These are phyloP conservation scores for Moesziomyces sp. DNA, from an alignment of 1,284 basidiomycete genomes.

Conservation along the genomic window DNA sequence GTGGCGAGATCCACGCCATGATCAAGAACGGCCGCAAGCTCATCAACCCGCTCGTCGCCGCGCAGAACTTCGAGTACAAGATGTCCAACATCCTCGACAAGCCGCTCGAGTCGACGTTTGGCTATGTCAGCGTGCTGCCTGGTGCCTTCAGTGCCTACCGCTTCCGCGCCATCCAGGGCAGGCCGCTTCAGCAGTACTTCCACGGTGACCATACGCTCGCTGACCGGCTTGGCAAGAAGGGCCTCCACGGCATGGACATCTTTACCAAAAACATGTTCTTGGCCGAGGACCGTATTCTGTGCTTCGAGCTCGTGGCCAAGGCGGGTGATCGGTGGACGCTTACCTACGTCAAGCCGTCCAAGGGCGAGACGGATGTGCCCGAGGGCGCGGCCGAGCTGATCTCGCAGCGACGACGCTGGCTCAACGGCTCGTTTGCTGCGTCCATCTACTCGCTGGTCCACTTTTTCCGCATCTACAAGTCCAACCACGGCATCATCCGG, in stretches of 20 bases:
- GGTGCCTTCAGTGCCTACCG: constrained; percentile 97
- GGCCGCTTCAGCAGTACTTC: constrained; percentile 96
- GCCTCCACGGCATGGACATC: constrained; percentile 96
- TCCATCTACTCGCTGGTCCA: constrained; percentile 90
- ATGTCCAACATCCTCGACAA: constrained; percentile 83
- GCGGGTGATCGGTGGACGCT: constrained; percentile 84
- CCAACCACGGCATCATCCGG: constrained; percentile 80
- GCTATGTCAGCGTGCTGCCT: constrained; percentile 88
- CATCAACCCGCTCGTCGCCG: constrained; percentile 72
- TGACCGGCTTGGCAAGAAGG: constrained; percentile 89
- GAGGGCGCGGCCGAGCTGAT: constrained; percentile 84
- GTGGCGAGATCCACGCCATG: constrained; percentile 68
- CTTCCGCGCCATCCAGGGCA: constrained; percentile 87
- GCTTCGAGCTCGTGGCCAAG: constrained; percentile 96
- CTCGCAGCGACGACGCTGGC: constrained; percentile 90
- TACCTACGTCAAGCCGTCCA: constrained; percentile 93
- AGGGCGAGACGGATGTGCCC: constrained; percentile 93
- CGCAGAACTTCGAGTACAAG: constrained; percentile 97
- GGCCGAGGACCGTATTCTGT: constrained; percentile 80
- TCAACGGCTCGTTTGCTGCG: constrained; percentile 96
- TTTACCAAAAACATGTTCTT: constrained; percentile 79
- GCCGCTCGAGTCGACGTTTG: constrained; percentile 92
- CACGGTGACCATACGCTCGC: constrained; percentile 89
- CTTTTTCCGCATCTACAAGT: constrained; percentile 91
- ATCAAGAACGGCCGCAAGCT: constrained; percentile 63